Evolutionary conservation across 164 flowering plant genomes (phyloP).

Genomic region (Vitis rotundifolia): DNA sequence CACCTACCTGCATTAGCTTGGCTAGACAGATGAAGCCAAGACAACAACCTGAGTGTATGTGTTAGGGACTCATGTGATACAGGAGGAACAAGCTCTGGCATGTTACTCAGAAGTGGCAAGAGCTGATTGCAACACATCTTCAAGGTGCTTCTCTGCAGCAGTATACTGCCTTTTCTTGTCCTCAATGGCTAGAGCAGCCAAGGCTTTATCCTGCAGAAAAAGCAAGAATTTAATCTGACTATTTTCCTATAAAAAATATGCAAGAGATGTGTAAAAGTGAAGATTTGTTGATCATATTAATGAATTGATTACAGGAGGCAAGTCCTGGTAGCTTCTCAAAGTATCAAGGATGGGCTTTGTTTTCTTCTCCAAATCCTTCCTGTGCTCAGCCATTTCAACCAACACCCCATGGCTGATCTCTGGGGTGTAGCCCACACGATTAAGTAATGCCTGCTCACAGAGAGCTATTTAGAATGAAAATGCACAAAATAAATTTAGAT

Average conservation of each 20-base stretch:
- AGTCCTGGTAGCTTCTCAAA: conserved; percentile 93
- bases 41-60: too few species aligned
- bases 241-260: too few species aligned
- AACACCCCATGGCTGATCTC: conserved; percentile 88
- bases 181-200: conserved; percentile 92
- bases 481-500: neutral
- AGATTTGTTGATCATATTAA: neutral
- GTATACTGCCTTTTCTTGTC: conserved; percentile 89
- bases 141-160: conserved; percentile 90
- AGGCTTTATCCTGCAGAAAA: conserved; percentile 72
- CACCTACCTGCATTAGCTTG: too few species aligned
- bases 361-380: conserved; percentile 88
- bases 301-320: conserved; percentile 74
- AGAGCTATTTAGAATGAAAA: neutral
- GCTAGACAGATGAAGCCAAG: too few species aligned
- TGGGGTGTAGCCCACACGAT: conserved; percentile 82
- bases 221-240: neutral
- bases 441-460: conserved; percentile 69
- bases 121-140: conserved; percentile 87
- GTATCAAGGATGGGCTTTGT: conserved; percentile 91
- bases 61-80: neutral
- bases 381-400: conserved; percentile 89
- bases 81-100: neutral
- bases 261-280: too few species aligned
- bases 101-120: conserved; percentile 46